A percentile compares a stretch with the other conserved stretches of the same genome.
These are phyloP conservation scores for Candida saitoana DNA, from an alignment of 805 yeast genomes.

Conservation along the genomic window DNA sequence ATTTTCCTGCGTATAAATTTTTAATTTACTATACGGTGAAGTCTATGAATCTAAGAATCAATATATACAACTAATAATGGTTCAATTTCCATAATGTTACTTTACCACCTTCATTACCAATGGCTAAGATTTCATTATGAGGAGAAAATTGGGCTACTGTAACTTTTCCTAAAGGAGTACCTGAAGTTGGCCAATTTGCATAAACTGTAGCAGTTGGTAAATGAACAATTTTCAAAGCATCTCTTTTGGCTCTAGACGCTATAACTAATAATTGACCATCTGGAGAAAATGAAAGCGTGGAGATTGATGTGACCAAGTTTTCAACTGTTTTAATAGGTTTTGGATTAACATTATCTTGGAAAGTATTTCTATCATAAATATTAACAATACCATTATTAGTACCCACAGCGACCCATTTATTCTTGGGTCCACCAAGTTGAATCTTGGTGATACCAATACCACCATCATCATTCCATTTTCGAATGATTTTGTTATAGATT, in stretches of 20 bases:
- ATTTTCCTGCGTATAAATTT: neutral
- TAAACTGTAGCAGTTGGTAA: conserved; percentile 83
- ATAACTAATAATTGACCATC: conserved; percentile 89
- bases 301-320: conserved; percentile 76
- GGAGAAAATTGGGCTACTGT: conserved; percentile 78
- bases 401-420: conserved; percentile 87
- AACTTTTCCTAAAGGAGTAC: conserved; percentile 94
- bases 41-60: neutral
- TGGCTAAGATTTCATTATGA: conserved; percentile 73
- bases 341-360: conserved; percentile 16
- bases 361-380: conserved; percentile 59
- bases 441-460: conserved; percentile 81
- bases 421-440: conserved; percentile 63
- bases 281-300: conserved; percentile 65
- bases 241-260: conserved; percentile 81
- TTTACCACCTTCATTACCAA: conserved; percentile 88
- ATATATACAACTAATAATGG: conserved; percentile 52
- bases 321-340: conserved; percentile 66
- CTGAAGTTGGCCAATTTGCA: conserved; percentile 95
- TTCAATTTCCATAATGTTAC: conserved; percentile 85
- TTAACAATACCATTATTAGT: conserved; percentile 85
- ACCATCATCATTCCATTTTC: conserved; percentile 81
- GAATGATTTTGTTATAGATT: conserved; percentile 40
- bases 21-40: neutral
- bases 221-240: conserved; percentile 82